Evolutionary conservation across 2,329 filamentous ascomycete species (phyloP).

Genomic region (Claviceps spartinae): DNA sequence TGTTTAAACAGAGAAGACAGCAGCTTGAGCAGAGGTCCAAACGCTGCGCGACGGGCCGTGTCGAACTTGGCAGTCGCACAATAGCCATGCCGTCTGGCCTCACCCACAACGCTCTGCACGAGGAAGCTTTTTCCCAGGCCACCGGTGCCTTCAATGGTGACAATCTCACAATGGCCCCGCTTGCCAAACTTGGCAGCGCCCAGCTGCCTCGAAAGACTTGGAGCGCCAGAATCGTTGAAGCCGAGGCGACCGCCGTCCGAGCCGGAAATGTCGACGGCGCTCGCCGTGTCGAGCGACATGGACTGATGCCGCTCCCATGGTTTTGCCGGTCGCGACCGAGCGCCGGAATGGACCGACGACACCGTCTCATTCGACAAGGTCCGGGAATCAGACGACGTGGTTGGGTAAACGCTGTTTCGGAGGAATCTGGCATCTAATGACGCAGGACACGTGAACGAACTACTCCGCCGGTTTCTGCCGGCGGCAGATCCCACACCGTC

Average conservation of each 20-base stretch:
- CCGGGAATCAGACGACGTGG: slow-evolving; percentile 27
- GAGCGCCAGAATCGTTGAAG: slow-evolving; percentile 30
- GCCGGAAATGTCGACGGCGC: slow-evolving; percentile 29
- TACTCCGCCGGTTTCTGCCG: slow-evolving; percentile 34
- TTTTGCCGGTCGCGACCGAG: slow-evolving; percentile 25
- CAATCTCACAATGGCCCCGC: slow-evolving; percentile 49
- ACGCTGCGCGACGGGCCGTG: slow-evolving; percentile 44
- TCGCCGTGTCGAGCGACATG: slow-evolving; percentile 34
- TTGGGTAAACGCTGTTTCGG: slow-evolving; percentile 26
- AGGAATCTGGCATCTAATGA: slow-evolving; percentile 27
- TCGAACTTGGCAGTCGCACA: slow-evolving; percentile 56
- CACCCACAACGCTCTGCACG: slow-evolving; percentile 47
- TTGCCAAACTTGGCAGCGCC: slow-evolving; percentile 45
- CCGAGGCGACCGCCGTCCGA: slow-evolving; percentile 29
- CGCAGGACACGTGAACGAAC: slow-evolving; percentile 33
- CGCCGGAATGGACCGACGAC: slow-evolving; percentile 31
- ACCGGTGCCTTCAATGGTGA: slow-evolving; percentile 46
- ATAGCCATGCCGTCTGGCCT: slow-evolving; percentile 48
- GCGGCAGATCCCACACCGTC: slow-evolving; percentile 42
- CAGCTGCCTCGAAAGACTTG: slow-evolving; percentile 39
- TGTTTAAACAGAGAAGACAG: slow-evolving; percentile 54
- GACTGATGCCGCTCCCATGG: slow-evolving; percentile 41
- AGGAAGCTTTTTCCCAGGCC: slow-evolving; percentile 54
- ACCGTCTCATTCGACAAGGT: slow-evolving; percentile 31
- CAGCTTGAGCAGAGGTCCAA: slow-evolving; percentile 50